Evolutionary conservation across 306 rosid genomes (phyloP).

Genomic region (Clitoria ternatea): DNA sequence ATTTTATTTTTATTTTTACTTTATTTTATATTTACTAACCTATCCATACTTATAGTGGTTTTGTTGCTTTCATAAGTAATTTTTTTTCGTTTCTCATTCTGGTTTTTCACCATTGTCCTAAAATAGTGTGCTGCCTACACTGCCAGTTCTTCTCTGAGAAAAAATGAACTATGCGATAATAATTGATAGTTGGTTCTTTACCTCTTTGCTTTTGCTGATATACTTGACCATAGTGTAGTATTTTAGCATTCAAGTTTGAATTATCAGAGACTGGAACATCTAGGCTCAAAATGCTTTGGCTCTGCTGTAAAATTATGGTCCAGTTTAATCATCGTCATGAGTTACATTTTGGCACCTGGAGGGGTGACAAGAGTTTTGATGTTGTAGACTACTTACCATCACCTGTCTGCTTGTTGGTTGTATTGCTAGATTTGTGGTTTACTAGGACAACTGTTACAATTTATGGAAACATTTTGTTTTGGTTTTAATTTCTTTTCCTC

Average conservation of each 20-base stretch:
- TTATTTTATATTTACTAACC: no score
- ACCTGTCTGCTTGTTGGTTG: neutral
- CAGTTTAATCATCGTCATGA: neutral
- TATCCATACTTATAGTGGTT: no score
- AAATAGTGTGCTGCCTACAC: conserved; percentile 80
- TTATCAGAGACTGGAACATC: neutral
- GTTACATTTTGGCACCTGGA: neutral
- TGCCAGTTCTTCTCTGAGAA: conserved; percentile 77
- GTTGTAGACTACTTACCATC: neutral
- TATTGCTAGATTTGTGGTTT: neutral
- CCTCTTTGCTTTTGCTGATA: neutral
- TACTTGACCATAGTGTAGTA: neutral
- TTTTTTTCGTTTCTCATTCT: conserved; percentile 11
- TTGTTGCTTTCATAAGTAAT: no score
- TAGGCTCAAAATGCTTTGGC: neutral
- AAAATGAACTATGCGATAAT: conserved; percentile 91
- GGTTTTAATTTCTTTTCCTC: neutral
- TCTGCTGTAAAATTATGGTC: neutral
- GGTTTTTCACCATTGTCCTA: neutral
- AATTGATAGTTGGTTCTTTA: neutral
- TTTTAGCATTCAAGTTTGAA: neutral
- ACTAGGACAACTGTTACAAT: neutral
- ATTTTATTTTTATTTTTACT: no score
- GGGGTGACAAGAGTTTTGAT: neutral
- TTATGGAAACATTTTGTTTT: conserved; percentile 10